Evolutionary conservation across 768 basidiomycete species (phyloP).

Genomic region (Leccinum incarnatum): DNA sequence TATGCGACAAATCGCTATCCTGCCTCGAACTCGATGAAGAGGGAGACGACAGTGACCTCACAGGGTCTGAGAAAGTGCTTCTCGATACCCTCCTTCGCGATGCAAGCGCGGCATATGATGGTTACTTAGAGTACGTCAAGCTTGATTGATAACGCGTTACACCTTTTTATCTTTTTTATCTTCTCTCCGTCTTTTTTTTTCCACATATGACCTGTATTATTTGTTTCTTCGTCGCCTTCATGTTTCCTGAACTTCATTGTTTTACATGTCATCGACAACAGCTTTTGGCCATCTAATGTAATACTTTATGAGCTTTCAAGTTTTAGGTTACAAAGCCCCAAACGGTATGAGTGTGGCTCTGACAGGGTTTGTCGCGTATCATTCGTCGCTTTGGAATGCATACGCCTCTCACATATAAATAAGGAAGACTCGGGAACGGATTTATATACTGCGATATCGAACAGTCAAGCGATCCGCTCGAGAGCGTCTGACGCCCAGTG

Average conservation of each 20-base stretch:
- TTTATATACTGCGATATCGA: background rate
- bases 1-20: constrained; percentile 7
- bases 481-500: too few species aligned
- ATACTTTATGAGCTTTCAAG: background rate
- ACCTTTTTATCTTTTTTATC: background rate
- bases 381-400: background rate
- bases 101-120: constrained; percentile 12
- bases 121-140: constrained; percentile 1
- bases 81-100: constrained; percentile 18
- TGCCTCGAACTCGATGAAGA: constrained; percentile 5
- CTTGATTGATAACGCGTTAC: background rate
- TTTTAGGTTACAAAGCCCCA: background rate
- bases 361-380: too few species aligned
- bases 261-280: background rate
- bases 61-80: background rate
- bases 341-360: too few species aligned
- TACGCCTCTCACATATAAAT: background rate
- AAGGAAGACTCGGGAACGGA: background rate
- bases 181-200: too few species aligned
- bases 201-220: background rate
- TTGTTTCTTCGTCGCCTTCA: background rate
- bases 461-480: background rate
- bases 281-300: background rate
- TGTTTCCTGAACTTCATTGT: background rate
- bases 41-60: background rate